Percentiles rank a stretch among this genome's conserved stretches.
Evolutionary conservation across 2,329 filamentous ascomycete genomes (phyloP).

Genomic region (Talaromyces sp.): DNA sequence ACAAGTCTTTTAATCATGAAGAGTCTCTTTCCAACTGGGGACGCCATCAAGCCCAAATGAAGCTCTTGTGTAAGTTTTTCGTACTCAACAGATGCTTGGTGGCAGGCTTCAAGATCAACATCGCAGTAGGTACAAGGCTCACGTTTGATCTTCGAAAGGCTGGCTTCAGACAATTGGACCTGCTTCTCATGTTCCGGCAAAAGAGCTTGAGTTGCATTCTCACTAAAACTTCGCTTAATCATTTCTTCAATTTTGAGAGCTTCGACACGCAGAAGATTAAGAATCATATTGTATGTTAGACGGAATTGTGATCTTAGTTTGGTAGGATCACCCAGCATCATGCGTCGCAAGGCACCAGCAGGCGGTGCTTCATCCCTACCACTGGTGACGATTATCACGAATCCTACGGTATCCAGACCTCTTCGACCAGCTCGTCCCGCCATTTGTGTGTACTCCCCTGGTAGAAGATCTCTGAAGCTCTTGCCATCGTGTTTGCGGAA

Average conservation of each 20-base stretch:
- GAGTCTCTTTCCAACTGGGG: constrained; percentile 77
- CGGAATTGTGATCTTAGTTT: constrained; percentile 95
- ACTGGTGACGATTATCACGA: constrained; percentile 83
- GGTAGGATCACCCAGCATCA: constrained; percentile 94
- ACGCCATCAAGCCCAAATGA: constrained; percentile 70
- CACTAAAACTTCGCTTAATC: constrained; percentile 99
- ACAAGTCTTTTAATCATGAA: constrained; percentile 73
- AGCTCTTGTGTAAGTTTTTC: constrained; percentile 76
- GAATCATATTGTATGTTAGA: constrained; percentile 98
- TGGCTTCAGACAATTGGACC: constrained; percentile 86
- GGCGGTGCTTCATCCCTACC: constrained; percentile 85
- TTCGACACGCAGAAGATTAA: constrained; percentile 91
- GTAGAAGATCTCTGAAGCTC: constrained; percentile 82
- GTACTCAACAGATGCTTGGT: constrained; percentile 76
- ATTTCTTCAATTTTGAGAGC: constrained; percentile 98
- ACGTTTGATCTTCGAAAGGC: constrained; percentile 83
- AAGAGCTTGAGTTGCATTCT: constrained; percentile 92
- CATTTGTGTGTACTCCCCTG: constrained; percentile 98
- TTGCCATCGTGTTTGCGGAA: constrained; percentile 96
- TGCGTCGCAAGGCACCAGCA: constrained; percentile 75
- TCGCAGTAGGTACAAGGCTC: constrained; percentile 82
- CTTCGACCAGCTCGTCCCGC: constrained; percentile 88
- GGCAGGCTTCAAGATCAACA: constrained; percentile 72
- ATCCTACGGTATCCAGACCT: constrained; percentile 88
- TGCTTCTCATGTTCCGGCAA: constrained; percentile 94